A percentile compares a stretch with the other conserved stretches of the same genome.
These are phyloP conservation scores for Globisporangium alternatum DNA, from an alignment of 352 stramenopile species.

Conservation along the genomic window DNA sequence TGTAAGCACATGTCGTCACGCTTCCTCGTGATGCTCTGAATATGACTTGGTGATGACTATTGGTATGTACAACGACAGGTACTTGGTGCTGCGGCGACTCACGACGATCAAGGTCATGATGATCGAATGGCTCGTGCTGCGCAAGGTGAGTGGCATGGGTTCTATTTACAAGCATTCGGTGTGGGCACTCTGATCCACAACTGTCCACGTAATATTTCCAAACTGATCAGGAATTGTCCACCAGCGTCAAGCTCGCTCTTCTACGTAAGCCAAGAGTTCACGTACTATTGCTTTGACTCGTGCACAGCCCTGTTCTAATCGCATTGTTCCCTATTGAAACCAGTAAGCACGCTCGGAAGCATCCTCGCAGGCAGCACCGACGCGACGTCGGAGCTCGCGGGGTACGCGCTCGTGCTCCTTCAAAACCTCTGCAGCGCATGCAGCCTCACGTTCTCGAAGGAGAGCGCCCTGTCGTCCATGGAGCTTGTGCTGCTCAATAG, in stretches of 20 bases:
- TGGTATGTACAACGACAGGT: conserved; percentile 21
- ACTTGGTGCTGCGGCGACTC: conserved; percentile 60
- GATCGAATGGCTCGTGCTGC: conserved; percentile 71
- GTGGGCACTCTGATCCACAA: not conserved
- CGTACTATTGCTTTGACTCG: not conserved
- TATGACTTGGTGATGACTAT: not conserved
- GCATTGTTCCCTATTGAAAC: not conserved
- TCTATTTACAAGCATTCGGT: not conserved
- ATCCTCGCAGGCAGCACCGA: conserved; percentile 58
- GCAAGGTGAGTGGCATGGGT: conserved; percentile 30
- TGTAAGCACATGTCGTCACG: conserved; percentile 30
- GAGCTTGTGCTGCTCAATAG: conserved; percentile 64
- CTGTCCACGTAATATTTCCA: not conserved
- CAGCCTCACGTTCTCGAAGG: conserved; percentile 65
- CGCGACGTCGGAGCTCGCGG: conserved; percentile 32
- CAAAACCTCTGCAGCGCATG: conserved; percentile 70
- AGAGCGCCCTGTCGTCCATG: conserved; percentile 45
- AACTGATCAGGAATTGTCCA: conserved; percentile 33
- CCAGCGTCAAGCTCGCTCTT: conserved; percentile 52
- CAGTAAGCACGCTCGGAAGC: conserved; percentile 60
- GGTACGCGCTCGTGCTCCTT: conserved; percentile 58
- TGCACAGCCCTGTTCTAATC: not conserved
- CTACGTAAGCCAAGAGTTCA: conserved; percentile 30
- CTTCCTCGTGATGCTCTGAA: not conserved
- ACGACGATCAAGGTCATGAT: conserved; percentile 76